Conservation (phyloP, 192 early-diverging fungal species). For the Dimargaris cristalligena region DNA sequence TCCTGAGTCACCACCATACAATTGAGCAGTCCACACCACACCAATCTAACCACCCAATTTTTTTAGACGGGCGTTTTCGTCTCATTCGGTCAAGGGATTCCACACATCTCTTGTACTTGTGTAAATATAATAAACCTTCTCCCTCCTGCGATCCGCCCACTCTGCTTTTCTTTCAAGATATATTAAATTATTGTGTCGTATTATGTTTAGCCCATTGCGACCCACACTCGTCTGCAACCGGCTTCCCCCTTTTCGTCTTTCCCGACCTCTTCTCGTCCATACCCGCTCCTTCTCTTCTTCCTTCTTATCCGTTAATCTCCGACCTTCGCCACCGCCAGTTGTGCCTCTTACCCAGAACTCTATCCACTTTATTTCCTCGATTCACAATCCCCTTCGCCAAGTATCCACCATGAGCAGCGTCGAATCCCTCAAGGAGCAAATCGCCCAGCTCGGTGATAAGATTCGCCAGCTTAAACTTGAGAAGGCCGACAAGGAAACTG, state of each 20-base stretch:
- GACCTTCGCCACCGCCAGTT: no score
- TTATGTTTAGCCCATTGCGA: no score
- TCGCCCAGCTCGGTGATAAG: slow-evolving; percentile 39
- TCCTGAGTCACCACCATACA: no score
- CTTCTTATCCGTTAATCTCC: background rate
- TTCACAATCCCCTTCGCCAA: background rate
- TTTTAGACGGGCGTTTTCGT: no score
- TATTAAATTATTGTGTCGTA: no score
- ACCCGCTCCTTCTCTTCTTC: background rate
- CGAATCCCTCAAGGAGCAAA: slow-evolving; percentile 19
- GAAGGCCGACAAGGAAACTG: slow-evolving; percentile 34
- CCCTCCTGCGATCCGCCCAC: no score
- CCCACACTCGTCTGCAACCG: background rate
- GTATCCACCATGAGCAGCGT: background rate
- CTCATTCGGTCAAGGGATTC: no score
- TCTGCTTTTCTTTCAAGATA: no score
- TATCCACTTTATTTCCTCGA: background rate
- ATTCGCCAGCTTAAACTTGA: slow-evolving; percentile 42
- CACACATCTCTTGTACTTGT: no score
- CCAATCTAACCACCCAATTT: no score
- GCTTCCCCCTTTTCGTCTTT: background rate
- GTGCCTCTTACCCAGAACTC: background rate
- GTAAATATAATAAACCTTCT: no score
- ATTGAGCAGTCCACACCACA: no score
- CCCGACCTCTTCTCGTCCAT: background rate